Base-by-base conservation (phyloP, 2,329 filamentous ascomycete species). In the Trichoderma aggressivum region DNA sequence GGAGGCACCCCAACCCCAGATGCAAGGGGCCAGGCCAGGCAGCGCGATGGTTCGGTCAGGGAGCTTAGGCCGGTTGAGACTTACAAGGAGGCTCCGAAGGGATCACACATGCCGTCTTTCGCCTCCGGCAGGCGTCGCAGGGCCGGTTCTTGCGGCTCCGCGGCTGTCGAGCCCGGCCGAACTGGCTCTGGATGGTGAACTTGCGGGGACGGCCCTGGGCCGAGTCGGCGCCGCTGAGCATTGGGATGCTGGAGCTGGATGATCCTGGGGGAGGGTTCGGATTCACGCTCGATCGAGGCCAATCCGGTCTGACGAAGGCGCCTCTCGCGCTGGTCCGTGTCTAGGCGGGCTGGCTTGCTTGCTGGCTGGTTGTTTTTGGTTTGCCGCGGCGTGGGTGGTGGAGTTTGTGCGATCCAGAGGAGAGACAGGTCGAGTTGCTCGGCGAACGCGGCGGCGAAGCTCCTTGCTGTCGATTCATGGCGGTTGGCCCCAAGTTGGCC, bases 91-190 rank as follows among this genome's bases (percentile, higher is more conserved):
- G 83, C 71, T 80, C 77, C 12, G 77, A 78, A 34, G 81, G 79
- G 69, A 85, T 85, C 8, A 85, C 80, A 74, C 83, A 85, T n/a
- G 82, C 84, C 55, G 83, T 84, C 76, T 85, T 85, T 21, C 84
- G 78, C 60, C 77, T 78, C 10, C 83, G 81, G 73, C 84, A 85
- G 12, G 80, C 78, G 75, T 85, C 84, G 72, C 84, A 85, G 2
- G 84, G 84, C 30, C 82, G 79, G 70, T 82, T 83, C 76, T 85
- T 85, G 71, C 83, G 81, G 75, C 84, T 85, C 69, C 83, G 75
- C 39, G 79, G 81, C 74, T 80, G 77, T 63, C 82, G 76, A 24
- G 82, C 78, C 58, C 76, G 77, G 71, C 82, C 82, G 74, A 83
- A 83, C 72, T 81, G 80, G 75, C 81, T 83, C 71, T 82, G 80